Conservation (phyloP, 2,329 filamentous ascomycete genomes). For the Pyrenophora seminiperda region DNA sequence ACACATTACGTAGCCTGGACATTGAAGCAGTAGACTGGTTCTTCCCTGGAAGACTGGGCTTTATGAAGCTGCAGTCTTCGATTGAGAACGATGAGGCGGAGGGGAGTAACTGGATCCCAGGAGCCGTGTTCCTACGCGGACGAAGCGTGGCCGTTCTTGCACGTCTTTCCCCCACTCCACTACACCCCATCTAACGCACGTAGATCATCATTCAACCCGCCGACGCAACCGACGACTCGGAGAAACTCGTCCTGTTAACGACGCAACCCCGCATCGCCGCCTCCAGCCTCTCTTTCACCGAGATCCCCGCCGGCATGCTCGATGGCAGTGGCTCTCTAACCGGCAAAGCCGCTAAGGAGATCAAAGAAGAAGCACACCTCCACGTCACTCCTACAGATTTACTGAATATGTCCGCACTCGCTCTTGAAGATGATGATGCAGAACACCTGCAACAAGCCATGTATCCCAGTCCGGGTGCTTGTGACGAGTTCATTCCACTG, state of each 20-base stretch:
- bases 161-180: slow-evolving; percentile 19
- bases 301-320: slow-evolving; percentile 66
- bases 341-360: slow-evolving; percentile 62
- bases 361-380: slow-evolving; percentile 63
- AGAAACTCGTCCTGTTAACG: slow-evolving; percentile 57
- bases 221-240: slow-evolving; percentile 47
- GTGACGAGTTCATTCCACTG: slow-evolving; percentile 64
- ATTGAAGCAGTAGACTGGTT: slow-evolving; percentile 63
- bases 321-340: slow-evolving; percentile 59
- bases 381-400: slow-evolving; percentile 56
- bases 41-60: slow-evolving; percentile 54
- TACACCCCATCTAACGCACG: neutral
- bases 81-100: slow-evolving; percentile 50
- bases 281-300: slow-evolving; percentile 59
- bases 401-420: slow-evolving; percentile 60
- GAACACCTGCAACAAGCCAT: neutral
- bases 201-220: slow-evolving; percentile 62
- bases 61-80: slow-evolving; percentile 61
- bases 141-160: slow-evolving; percentile 64
- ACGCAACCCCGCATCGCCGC: slow-evolving; percentile 63
- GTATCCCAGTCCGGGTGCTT: slow-evolving; percentile 50
- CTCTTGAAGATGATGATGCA: slow-evolving; percentile 36
- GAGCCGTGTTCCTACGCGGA: slow-evolving; percentile 62
- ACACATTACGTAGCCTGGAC: slow-evolving; percentile 57
- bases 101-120: slow-evolving; percentile 55